Conservation (phyloP, 2,329 filamentous ascomycete species). For the Beauveria sp. region DNA sequence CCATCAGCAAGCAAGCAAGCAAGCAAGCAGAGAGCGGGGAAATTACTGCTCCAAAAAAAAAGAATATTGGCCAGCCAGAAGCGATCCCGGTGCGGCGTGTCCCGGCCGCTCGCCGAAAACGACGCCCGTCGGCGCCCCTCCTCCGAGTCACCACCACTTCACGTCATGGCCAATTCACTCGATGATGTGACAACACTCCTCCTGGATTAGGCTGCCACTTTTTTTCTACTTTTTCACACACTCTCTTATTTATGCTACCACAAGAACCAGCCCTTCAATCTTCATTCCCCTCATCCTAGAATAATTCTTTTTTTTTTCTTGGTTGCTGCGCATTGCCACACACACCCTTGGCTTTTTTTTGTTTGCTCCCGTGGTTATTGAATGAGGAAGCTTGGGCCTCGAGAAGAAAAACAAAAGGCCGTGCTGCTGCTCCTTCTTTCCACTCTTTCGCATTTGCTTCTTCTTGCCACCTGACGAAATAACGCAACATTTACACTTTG, state of each 20-base stretch:
- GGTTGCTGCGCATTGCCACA: background rate
- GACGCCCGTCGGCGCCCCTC: background rate
- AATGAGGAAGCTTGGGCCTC: background rate
- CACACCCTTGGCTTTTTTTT: background rate
- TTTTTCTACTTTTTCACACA: background rate
- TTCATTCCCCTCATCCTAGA: background rate
- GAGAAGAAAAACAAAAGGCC: background rate
- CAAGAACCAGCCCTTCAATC: background rate
- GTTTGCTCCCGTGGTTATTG: background rate
- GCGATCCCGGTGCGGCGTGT: slow-evolving; percentile 3
- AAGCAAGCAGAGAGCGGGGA: no score
- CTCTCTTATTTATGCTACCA: no score
- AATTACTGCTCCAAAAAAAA: background rate
- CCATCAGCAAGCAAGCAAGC: no score
- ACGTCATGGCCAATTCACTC: background rate
- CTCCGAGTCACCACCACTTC: background rate
- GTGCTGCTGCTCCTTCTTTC: background rate
- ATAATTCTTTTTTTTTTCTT: background rate
- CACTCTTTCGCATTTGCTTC: background rate
- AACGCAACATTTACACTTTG: background rate
- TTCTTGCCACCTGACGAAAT: background rate
- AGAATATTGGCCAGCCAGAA: slow-evolving; percentile 1
- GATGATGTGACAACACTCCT: no score
- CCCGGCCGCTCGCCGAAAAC: slow-evolving; percentile 7
- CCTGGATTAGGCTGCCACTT: background rate